These are phyloP conservation scores for Citrus medica DNA, from an alignment of 345 rosid species.

Conservation along the genomic window DNA sequence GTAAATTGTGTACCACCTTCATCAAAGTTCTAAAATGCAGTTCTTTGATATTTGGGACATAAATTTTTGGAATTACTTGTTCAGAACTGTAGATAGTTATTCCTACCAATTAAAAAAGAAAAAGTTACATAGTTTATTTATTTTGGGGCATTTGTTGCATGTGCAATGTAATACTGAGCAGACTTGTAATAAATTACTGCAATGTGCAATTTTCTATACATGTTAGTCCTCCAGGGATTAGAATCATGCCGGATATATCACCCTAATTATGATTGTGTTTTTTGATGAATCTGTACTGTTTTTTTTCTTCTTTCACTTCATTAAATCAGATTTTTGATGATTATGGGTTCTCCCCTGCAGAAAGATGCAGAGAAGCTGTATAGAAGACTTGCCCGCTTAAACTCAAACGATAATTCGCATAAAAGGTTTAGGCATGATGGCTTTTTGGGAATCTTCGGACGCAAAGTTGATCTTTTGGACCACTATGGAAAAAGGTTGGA, in stretches of 20 bases:
- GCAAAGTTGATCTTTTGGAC: constrained; percentile 52
- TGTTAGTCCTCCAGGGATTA: neutral
- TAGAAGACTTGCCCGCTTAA: constrained; percentile 50
- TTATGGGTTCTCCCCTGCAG: constrained; percentile 31
- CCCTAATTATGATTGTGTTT: neutral
- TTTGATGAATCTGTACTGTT: constrained; percentile 5
- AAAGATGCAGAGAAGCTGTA: constrained; percentile 61
- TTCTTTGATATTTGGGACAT: neutral
- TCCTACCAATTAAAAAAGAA: too few species aligned
- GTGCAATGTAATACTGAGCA: too few species aligned
- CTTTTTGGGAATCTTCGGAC: constrained; percentile 68
- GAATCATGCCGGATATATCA: neutral
- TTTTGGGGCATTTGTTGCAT: neutral
- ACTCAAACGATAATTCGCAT: constrained; percentile 33
- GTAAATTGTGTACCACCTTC: neutral
- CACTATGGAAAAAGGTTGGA: constrained; percentile 65
- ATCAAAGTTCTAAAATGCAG: neutral
- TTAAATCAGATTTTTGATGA: neutral
- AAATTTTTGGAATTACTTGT: neutral
- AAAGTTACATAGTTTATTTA: neutral
- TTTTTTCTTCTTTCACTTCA: constrained; percentile 7
- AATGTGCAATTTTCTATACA: neutral
- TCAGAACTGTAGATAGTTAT: neutral
- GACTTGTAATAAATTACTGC: neutral
- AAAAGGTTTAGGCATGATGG: constrained; percentile 53